Percentiles rank a stretch among this genome's conserved stretches.
phyloP scores from a whole-genome alignment of 2,329 filamentous ascomycete species.

The Ramichloridium luteum region DNA sequence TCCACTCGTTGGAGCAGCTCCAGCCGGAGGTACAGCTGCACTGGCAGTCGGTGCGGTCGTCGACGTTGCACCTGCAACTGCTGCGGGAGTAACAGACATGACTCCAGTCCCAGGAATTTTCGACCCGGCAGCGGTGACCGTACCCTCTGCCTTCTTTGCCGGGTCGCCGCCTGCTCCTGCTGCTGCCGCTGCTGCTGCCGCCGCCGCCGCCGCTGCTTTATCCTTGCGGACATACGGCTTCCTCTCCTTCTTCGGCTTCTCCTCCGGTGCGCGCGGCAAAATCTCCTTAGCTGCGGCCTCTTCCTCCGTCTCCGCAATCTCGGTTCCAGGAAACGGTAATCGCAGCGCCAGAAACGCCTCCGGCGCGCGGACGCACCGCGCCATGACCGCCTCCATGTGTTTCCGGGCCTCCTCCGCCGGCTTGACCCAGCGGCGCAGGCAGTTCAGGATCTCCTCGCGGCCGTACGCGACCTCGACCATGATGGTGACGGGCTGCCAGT shows the following conservation, averaged over 20 bases:
- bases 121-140: too few relatives aligned
- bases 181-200: slow-evolving; percentile 6
- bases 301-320: slow-evolving; percentile 11
- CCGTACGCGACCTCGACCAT: slow-evolving; percentile 42
- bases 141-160: slow-evolving; percentile 5
- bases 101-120: slow-evolving; percentile 1
- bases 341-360: slow-evolving; percentile 44
- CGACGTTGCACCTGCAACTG: not conserved
- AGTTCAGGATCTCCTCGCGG: slow-evolving; percentile 41
- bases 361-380: slow-evolving; percentile 42
- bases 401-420: slow-evolving; percentile 40
- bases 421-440: slow-evolving; percentile 44
- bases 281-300: slow-evolving; percentile 14
- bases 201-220: slow-evolving; percentile 7
- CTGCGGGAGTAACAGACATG: slow-evolving; percentile 1
- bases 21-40: too few relatives aligned
- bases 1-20: too few relatives aligned
- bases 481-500: slow-evolving; percentile 62
- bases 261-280: slow-evolving; percentile 14
- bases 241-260: slow-evolving; percentile 8
- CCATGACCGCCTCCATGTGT: slow-evolving; percentile 47
- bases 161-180: slow-evolving; percentile 1
- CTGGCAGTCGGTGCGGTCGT: too few relatives aligned
- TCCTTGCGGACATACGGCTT: slow-evolving; percentile 11
- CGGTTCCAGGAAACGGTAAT: slow-evolving; percentile 32